Evolutionary conservation across 2,329 filamentous ascomycete genomes (phyloP).

Genomic region (Sporothrix euskadiensis): DNA sequence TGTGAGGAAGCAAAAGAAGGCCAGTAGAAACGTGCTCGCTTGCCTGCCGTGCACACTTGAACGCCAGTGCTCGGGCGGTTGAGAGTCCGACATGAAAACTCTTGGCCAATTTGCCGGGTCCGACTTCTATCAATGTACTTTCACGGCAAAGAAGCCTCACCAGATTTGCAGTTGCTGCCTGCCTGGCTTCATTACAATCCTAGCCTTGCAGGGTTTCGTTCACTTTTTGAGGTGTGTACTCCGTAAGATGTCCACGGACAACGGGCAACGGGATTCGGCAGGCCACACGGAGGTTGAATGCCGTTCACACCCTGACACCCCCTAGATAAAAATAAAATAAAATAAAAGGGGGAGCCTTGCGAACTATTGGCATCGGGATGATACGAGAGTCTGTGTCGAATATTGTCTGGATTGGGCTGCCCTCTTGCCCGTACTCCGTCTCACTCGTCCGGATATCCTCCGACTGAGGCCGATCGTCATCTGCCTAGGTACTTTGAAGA

Average conservation of each 20-base stretch:
- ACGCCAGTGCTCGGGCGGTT: neutral
- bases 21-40: neutral
- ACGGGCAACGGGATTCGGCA: neutral
- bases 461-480: neutral
- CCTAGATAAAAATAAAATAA: too few relatives aligned
- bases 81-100: neutral
- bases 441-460: neutral
- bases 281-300: neutral
- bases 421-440: neutral
- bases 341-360: neutral
- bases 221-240: too few relatives aligned
- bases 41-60: neutral
- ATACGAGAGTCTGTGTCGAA: too few relatives aligned
- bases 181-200: neutral
- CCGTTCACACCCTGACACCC: neutral
- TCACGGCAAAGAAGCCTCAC: neutral
- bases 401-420: neutral
- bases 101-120: neutral
- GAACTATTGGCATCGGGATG: neutral
- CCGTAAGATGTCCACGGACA: neutral
- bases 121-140: neutral
- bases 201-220: neutral
- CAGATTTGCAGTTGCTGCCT: neutral
- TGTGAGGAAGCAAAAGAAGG: neutral
- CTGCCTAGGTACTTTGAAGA: too few relatives aligned